These are phyloP conservation scores for Solanum aculeatissimum DNA, from an alignment of 305 asterid genomes.

Conservation along the genomic window DNA sequence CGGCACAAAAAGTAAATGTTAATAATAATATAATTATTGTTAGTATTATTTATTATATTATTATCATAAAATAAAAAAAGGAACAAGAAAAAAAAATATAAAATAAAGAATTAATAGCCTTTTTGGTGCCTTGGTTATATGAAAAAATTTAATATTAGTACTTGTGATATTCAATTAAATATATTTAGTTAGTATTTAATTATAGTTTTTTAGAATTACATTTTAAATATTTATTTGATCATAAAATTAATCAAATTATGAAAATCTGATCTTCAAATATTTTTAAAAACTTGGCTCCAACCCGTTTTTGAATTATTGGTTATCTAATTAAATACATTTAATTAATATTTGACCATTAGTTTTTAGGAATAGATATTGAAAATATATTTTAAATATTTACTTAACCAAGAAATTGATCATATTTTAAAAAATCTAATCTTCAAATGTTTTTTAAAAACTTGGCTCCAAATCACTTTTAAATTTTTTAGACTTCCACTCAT, in stretches of 20 bases:
- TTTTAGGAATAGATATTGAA: not conserved
- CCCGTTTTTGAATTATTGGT: not conserved
- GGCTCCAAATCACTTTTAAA: not conserved
- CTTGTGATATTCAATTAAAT: not conserved
- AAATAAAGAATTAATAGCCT: not conserved
- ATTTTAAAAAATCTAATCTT: not conserved
- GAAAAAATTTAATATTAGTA: not conserved
- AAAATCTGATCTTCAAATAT: not conserved
- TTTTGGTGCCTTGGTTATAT: not conserved
- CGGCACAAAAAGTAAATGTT: conserved; percentile 25
- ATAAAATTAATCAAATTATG: not conserved
- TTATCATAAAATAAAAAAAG: not conserved
- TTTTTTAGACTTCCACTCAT: not conserved
- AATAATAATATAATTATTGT: not conserved
- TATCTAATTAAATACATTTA: not conserved
- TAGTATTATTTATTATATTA: not conserved
- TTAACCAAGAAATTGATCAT: not conserved
- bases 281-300: not conserved
- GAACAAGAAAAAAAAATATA: not conserved
- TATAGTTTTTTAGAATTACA: not conserved
- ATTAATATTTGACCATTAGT: not conserved
- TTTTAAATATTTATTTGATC: not conserved
- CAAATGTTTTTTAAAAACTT: not conserved
- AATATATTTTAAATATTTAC: not conserved
- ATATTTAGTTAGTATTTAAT: not conserved